Evolutionary conservation across 1,284 basidiomycete genomes (phyloP).

Genomic region (Waitea zeae): DNA sequence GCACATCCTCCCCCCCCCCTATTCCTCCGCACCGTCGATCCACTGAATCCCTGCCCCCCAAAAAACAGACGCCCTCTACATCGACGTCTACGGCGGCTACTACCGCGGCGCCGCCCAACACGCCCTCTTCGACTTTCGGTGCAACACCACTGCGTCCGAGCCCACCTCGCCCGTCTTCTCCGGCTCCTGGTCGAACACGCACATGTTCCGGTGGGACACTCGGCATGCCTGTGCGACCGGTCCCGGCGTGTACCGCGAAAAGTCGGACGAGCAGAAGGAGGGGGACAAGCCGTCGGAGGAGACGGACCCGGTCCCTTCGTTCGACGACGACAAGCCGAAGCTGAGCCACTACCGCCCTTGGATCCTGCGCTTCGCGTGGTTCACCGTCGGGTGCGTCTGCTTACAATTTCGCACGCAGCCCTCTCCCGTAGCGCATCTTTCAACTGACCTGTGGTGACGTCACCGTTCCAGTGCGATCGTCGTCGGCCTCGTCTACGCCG

Average conservation of each 20-base stretch:
- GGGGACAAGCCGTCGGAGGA: background rate
- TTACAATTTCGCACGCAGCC: background rate
- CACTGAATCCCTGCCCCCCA: background rate
- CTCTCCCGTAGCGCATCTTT: too few species aligned
- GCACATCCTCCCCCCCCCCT: background rate
- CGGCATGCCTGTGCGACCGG: background rate
- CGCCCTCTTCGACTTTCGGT: background rate
- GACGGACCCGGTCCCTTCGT: background rate
- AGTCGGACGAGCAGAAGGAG: background rate
- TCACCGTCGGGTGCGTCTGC: background rate
- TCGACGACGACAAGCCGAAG: background rate
- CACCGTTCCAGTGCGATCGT: background rate
- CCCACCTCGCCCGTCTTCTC: background rate
- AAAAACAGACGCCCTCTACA: background rate
- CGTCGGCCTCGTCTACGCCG: background rate
- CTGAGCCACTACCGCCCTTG: background rate
- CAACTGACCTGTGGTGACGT: too few species aligned
- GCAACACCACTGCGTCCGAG: background rate
- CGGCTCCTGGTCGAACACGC: background rate
- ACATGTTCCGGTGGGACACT: background rate
- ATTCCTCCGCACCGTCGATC: too few species aligned
- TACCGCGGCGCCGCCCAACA: background rate
- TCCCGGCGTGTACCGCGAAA: too few species aligned
- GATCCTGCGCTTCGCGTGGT: background rate
- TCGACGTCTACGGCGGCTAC: background rate